Evolutionary conservation across 768 basidiomycete species (phyloP).

Genomic region (Leccinum longicurvipes): DNA sequence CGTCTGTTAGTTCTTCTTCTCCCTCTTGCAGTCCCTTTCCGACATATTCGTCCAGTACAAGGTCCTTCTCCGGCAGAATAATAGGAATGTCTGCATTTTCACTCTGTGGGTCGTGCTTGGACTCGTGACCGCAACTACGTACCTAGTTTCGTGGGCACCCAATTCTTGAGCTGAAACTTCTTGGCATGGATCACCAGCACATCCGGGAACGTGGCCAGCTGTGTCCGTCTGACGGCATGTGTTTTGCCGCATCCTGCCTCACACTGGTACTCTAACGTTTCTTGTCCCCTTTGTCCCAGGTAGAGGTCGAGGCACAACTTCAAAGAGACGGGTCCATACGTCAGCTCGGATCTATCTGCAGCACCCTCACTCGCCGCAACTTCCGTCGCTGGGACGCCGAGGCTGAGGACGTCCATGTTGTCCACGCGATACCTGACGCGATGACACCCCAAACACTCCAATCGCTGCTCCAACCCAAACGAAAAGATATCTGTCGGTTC

Average conservation of each 20-base stretch:
- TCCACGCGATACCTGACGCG: conserved; percentile 84
- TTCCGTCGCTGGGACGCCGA: conserved; percentile 69
- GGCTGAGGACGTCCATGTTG: conserved; percentile 68
- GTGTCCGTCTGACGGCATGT: conserved; percentile 63
- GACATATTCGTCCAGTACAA: conserved; percentile 62
- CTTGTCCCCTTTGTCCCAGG: conserved; percentile 42
- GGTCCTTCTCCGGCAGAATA: conserved; percentile 56
- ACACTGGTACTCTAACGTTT: conserved; percentile 79
- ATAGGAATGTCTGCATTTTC: conserved; percentile 74
- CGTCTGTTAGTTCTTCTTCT: conserved; percentile 69
- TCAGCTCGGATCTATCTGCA: conserved; percentile 38
- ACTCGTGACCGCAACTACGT: conserved; percentile 17
- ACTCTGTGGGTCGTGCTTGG: neutral
- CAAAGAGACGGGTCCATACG: conserved; percentile 63
- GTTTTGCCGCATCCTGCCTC: conserved; percentile 68
- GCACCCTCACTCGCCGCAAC: conserved; percentile 3
- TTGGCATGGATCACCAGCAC: conserved; percentile 86
- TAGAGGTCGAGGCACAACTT: conserved; percentile 58
- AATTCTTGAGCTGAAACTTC: conserved; percentile 93
- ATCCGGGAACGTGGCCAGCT: conserved; percentile 84
- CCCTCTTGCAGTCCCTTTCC: conserved; percentile 66
- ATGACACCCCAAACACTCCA: conserved; percentile 77
- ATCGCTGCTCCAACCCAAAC: conserved; percentile 82
- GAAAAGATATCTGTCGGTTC: conserved; percentile 77
- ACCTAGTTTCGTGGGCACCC: conserved; percentile 97